Percentiles rank a stretch among this genome's conserved stretches.
Evolutionary conservation across 2,329 filamentous ascomycete species (phyloP).

Genomic region (Cryoendolithus antarcticus): DNA sequence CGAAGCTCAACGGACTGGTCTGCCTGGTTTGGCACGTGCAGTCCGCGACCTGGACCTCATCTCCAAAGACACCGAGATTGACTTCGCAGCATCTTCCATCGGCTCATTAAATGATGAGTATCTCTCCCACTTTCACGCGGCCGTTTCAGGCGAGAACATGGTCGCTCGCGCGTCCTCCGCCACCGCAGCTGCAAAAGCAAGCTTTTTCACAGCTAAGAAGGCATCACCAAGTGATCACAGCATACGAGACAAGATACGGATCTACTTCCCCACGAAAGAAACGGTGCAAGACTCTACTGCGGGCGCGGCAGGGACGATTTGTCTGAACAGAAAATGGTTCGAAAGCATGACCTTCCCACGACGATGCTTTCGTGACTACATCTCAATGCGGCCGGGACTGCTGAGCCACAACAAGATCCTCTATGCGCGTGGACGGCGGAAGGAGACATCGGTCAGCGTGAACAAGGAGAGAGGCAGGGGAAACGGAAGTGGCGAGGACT

Average conservation of each 20-base stretch:
- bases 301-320: conserved; percentile 65
- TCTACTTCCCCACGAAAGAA: conserved; percentile 68
- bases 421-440: conserved; percentile 24
- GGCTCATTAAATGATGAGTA: conserved; percentile 62
- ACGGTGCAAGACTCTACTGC: conserved; percentile 37
- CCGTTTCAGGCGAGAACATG: conserved; percentile 38
- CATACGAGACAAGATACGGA: conserved; percentile 45
- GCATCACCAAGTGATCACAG: conserved; percentile 8
- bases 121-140: conserved; percentile 46
- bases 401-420: conserved; percentile 73
- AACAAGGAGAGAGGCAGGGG: no score
- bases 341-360: conserved; percentile 55
- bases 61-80: conserved; percentile 25
- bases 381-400: conserved; percentile 56
- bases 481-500: no score
- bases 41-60: conserved; percentile 51
- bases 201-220: conserved; percentile 8
- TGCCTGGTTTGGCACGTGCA: conserved; percentile 58
- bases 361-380: conserved; percentile 59
- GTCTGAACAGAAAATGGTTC: conserved; percentile 63
- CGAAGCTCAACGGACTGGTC: conserved; percentile 47
- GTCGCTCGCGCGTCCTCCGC: conserved; percentile 4
- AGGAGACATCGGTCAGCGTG: background rate
- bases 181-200: conserved; percentile 7
- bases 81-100: conserved; percentile 70